Base-by-base conservation (phyloP, 495 filamentous ascomycete species). In the Tuber calosporum region DNA sequence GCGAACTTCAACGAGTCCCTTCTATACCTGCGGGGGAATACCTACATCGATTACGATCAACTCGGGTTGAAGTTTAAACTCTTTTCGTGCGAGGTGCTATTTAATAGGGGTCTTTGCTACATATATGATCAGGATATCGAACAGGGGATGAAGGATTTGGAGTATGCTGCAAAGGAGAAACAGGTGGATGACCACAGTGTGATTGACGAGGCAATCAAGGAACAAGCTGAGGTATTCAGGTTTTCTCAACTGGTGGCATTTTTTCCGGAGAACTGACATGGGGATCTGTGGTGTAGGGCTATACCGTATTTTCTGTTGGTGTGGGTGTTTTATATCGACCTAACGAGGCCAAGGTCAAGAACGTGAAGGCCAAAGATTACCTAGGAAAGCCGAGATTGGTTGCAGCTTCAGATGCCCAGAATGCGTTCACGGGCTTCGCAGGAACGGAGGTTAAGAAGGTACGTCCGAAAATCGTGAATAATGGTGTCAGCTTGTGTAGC, bases 1-100 rank as follows among this genome's bases (percentile, higher is more conserved):
- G 93, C 93, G 70, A 98, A 99, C 84, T 99, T 99, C 88, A 99
- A 99, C 84, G 95, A 99, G 77, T 97, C 96, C 6, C 85, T 99
- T 71, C 85, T 97, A 41, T 98, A 97, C 83, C 89, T 99, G 70
- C 89, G 95, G 79, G 95, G 95, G 67, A 98, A 99, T 83, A 93
- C 92, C 62, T 91, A 91, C 81, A 99, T 99, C 85, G 93, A 99
- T 84, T 99, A 99, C 82, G 94, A 97, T 76, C 95, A 99, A 83
- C 86, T 99, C 66, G 95, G 95, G 19, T 87, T 99, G 53, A 92
- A 93, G 70, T 99, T 98, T 85, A 97, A 96, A 78, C 86, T 99
- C 7, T 97, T 91, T 83, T 97, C 95, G 7, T 99, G 95, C 83
- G 96, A 99, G 82, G 96, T 97, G 3, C 86, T 99, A 22, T 99